Base-by-base conservation (phyloP, 2,329 filamentous ascomycete species). In the Calonectria leucothoes region DNA sequence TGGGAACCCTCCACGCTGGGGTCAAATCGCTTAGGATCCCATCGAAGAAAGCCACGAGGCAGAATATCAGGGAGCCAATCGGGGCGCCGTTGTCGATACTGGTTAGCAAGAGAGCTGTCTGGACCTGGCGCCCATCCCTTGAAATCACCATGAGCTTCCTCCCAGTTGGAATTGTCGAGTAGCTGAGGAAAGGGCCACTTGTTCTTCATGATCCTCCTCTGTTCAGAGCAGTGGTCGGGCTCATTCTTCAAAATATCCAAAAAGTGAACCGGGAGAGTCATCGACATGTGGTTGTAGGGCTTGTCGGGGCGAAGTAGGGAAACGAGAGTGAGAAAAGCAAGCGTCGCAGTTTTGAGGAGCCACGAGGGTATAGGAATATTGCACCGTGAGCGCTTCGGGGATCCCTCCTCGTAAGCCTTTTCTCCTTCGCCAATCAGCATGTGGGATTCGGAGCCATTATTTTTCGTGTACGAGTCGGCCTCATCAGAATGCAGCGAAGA, bases 51-150 rank as follows among this genome's bases (percentile, higher is more conserved):
- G 0, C 82, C 82, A n/a, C 73, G 66, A 0, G 82, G 83, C 2
- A 78, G 33, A 1, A 65, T 33, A 4, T 78, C 66, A 5, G 82
- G 82, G 25, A 83, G 42, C 83, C 83, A 84, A 14, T 81, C 75
- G 2, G 79, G 78, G 0, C 70, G 72, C 12, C 76, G 70, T 1
- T 82, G 70, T 29, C 81, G 76, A 66, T 84, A 84, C 0, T 74
- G 66, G 35, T 75, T 64, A 3, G 77, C 75, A 4, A 81, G 67
- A 23, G 77, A 59, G 57, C 80, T 83, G 57, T 78, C 69, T 3
- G 42, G 17, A 5, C 78, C 75, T 6, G 82, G 82, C 0, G 82
- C 82, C 83, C 83, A 84, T 10, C 83, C 83, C 72, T 80, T 84
- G 70, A 82, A 84, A 23, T 82, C 69, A 1, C 81, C 82, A 1